Evolutionary conservation across 306 rosid species (phyloP), one percentile per base, ranked within the genome.

Genomic region (Trifolium repens): DNA sequence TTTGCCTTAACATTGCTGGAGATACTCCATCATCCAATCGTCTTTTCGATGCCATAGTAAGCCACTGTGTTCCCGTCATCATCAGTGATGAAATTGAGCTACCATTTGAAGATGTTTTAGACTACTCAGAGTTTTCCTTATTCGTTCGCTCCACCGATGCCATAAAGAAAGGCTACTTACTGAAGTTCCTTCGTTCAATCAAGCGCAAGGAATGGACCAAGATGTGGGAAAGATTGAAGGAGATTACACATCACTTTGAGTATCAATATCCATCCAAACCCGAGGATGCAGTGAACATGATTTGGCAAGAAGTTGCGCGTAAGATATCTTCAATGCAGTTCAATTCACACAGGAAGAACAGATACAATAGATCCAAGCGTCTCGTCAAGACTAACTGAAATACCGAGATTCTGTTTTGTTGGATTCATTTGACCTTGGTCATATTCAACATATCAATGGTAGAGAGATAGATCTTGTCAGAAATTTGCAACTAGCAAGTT

Each of bases 21-120:
- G 98, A 93, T 70, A 93, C 96, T 42, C 98, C 98, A 47, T 93
- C 98, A 49, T 91, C 98, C 46, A 93, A 93, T 78, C 87, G 96
- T 37, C 91, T 93, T 32, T 93, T 93, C 0, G 99, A 94, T 78
- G 91, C 99, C 67, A 90, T 92, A 67, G 92, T 91, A 24, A 90
- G 96, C 85, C 93, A 90, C 69, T 91, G 97, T 75, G 90, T 93
- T 75, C 98, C 98, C 15, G 98, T 93, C 65, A 87, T 91, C 39
- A 86, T 93, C 9, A 93, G 97, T 8, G 97, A 94, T 37, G 80
- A 94, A 65, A 91, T 94, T 69, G 98, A 91, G 83, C 88, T 94
- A 63, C 98, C 97, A 19, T 91, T 82, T 60, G 97, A 89, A 83
- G 97, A 94, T 80, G 84, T 83, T 77, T 72, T 94, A 34, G 96